These are phyloP conservation scores for Lunasporangiospora selenospora DNA, from an alignment of 192 early-diverging fungal genomes.

Conservation along the genomic window DNA sequence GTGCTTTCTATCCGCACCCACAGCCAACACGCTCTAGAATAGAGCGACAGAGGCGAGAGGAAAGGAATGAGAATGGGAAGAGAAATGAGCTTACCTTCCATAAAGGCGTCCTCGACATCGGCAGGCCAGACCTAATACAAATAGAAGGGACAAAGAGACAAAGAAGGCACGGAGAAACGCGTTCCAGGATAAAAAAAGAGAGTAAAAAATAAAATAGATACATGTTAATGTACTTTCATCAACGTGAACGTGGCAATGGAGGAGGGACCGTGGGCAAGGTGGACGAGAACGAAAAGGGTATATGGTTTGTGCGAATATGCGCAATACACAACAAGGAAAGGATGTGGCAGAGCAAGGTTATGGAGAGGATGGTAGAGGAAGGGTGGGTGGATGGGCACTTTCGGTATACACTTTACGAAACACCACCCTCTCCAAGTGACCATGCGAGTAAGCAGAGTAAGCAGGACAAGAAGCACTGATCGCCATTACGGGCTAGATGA, in stretches of 20 bases:
- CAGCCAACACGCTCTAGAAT: neutral
- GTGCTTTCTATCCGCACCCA: neutral
- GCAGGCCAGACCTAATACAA: slow-evolving; percentile 63
- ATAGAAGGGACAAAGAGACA: neutral
- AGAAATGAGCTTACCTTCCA: slow-evolving; percentile 55
- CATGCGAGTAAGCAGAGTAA: neutral
- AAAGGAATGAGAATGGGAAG: neutral
- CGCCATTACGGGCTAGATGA: too few relatives aligned
- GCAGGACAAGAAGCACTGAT: neutral
- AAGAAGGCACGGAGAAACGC: neutral
- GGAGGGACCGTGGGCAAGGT: slow-evolving; percentile 2
- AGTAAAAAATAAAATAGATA: neutral
- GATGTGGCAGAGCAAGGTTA: neutral
- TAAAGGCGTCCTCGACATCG: slow-evolving; percentile 66
- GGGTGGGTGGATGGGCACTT: neutral
- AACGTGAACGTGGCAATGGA: neutral
- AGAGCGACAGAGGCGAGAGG: too few relatives aligned
- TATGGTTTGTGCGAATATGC: neutral
- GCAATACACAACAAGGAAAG: too few relatives aligned
- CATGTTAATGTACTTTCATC: neutral
- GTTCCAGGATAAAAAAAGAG: neutral
- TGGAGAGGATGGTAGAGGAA: neutral
- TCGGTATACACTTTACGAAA: neutral
- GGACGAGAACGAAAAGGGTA: slow-evolving; percentile 2
- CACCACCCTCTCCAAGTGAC: neutral